These are phyloP conservation scores for Crithidia fasciculata DNA, from an alignment of 208 protist genomes.

Conservation along the genomic window DNA sequence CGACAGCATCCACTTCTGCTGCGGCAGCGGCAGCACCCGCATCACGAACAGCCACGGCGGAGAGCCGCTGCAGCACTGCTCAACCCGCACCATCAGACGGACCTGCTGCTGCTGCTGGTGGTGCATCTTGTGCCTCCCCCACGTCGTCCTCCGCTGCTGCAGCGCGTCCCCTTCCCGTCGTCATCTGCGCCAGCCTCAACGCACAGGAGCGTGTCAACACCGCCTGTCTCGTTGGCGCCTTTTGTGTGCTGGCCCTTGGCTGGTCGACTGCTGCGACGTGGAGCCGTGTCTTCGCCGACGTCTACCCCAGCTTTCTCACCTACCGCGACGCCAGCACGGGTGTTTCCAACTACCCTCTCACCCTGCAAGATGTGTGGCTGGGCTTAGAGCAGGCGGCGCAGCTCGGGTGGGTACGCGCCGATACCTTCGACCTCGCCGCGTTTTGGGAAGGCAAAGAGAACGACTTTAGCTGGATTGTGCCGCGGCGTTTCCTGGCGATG, in stretches of 20 bases:
- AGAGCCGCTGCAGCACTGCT: not conserved
- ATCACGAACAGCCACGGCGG: not conserved
- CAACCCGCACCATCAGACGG: not conserved
- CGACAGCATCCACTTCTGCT: not conserved
- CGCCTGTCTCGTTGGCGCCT: constrained; percentile 79
- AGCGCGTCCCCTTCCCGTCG: constrained; percentile 36
- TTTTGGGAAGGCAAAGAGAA: constrained; percentile 90
- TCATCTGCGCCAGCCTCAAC: constrained; percentile 63
- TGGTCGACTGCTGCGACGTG: constrained; percentile 69
- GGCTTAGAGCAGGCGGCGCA: constrained; percentile 75
- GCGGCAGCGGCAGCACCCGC: not conserved
- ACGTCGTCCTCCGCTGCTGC: not conserved
- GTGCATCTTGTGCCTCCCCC: not conserved
- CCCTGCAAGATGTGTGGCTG: constrained; percentile 76
- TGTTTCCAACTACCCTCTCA: constrained; percentile 80
- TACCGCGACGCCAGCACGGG: constrained; percentile 95
- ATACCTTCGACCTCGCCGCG: constrained; percentile 87
- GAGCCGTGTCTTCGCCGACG: constrained; percentile 42
- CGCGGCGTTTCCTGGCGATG: constrained; percentile 94
- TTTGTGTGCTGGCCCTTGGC: constrained; percentile 68
- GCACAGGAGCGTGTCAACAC: constrained; percentile 89
- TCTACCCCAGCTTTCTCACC: constrained; percentile 86
- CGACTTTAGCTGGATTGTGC: constrained; percentile 96
- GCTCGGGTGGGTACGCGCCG: constrained; percentile 80
- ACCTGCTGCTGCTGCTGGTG: not conserved